phyloP scores from a whole-genome alignment of 2,329 filamentous ascomycete species.

The Phialophora verrucosa region DNA sequence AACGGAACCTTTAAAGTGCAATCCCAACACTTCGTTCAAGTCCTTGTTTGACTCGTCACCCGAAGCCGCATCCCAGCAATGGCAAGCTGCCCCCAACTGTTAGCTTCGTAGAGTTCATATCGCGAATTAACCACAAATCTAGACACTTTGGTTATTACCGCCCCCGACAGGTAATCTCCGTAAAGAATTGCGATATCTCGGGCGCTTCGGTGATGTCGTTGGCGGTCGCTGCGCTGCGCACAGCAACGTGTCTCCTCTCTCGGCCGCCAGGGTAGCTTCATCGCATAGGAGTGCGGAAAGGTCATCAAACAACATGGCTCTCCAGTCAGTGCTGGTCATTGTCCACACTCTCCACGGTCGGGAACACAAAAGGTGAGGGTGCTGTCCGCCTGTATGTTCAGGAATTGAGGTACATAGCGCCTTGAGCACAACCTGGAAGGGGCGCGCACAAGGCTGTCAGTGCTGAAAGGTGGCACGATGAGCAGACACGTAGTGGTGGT shows the following conservation, averaged over 20 bases:
- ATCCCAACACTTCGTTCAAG: not conserved
- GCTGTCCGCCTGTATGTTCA: not conserved
- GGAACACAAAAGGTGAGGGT: not conserved
- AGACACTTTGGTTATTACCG: not conserved
- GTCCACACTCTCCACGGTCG: not conserved
- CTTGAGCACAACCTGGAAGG: not conserved
- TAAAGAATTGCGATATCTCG: not conserved
- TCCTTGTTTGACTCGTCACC: not conserved
- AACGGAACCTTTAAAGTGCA: not conserved
- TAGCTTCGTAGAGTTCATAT: not conserved
- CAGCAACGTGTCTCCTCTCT: not conserved
- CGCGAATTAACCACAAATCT: not conserved
- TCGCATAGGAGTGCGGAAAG: not conserved
- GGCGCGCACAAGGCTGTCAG: not conserved
- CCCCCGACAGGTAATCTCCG: not conserved
- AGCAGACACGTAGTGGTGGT: not conserved
- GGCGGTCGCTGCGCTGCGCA: not conserved
- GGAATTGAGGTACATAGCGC: not conserved
- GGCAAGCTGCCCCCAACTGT: not conserved
- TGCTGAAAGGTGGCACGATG: not conserved
- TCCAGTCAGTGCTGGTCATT: not conserved
- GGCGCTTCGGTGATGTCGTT: no score
- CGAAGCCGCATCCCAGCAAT: not conserved
- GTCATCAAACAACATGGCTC: not conserved
- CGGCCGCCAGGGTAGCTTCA: not conserved